phyloP scores from a whole-genome alignment of 148 eudicot species.

The Camellia japonica region DNA sequence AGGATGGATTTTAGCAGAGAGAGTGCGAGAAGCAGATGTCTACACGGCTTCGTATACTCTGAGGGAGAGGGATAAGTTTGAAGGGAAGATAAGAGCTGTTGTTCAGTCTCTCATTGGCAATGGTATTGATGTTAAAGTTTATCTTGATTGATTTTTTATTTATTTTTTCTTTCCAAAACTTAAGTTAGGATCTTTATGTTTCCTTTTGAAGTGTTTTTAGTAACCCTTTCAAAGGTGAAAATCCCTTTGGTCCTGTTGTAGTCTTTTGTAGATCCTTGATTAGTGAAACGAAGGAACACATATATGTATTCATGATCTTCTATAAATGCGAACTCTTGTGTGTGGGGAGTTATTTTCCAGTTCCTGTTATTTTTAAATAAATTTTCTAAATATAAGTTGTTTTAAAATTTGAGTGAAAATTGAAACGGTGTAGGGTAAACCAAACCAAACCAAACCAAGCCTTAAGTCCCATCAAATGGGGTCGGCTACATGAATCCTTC shows the following conservation, averaged over 20 bases:
- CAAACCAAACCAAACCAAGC: too few relatives aligned
- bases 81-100: constrained; percentile 96
- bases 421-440: too few relatives aligned
- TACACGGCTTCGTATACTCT: constrained; percentile 94
- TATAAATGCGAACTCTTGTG: background rate
- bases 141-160: constrained; percentile 51
- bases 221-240: background rate
- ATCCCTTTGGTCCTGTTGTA: background rate
- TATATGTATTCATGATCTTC: background rate
- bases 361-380: too few relatives aligned
- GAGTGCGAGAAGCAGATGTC: constrained; percentile 94
- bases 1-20: constrained; percentile 68
- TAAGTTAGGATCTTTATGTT: background rate
- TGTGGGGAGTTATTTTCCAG: too few relatives aligned
- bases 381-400: too few relatives aligned
- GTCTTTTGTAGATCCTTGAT: background rate
- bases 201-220: background rate
- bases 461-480: too few relatives aligned
- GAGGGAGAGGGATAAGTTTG: constrained; percentile 86
- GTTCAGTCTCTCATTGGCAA: constrained; percentile 88
- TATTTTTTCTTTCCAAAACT: too few relatives aligned
- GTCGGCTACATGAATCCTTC: too few relatives aligned
- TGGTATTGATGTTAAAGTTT: constrained; percentile 85
- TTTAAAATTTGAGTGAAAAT: too few relatives aligned
- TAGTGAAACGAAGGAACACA: background rate